Conservation (phyloP, 306 rosid species). For the Abrus pulchellus region DNA sequence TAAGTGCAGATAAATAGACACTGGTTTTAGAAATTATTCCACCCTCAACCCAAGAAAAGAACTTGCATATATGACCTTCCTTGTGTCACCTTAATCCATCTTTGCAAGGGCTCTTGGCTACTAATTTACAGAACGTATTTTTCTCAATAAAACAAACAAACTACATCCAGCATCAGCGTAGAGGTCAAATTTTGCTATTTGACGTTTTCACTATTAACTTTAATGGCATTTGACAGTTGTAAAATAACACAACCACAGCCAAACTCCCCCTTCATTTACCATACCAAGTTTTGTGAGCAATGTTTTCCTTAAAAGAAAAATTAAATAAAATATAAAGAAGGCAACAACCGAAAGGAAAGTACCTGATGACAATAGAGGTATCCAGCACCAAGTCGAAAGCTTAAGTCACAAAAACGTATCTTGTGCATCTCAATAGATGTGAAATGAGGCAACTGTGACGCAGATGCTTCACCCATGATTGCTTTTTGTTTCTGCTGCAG, state of each 20-base stretch:
- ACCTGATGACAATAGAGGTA: slow-evolving; percentile 97
- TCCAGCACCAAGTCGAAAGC: slow-evolving; percentile 85
- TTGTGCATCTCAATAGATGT: slow-evolving; percentile 72
- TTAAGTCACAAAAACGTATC: slow-evolving; percentile 70
- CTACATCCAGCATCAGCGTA: slow-evolving; percentile 26
- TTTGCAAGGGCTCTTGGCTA: slow-evolving; percentile 11
- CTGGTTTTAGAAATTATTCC: slow-evolving; percentile 13
- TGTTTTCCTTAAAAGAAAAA: slow-evolving; percentile 1
- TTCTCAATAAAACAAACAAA: slow-evolving; percentile 18
- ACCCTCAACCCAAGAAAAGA: background rate
- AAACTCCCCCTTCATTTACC: slow-evolving; percentile 1
- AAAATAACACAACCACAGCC: slow-evolving; percentile 12
- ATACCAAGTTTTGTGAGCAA: slow-evolving; percentile 15
- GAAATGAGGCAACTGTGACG: slow-evolving; percentile 65
- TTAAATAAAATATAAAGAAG: background rate
- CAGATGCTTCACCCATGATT: slow-evolving; percentile 67
- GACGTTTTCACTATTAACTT: slow-evolving; percentile 15
- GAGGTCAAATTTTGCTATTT: slow-evolving; percentile 11
- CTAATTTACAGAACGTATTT: slow-evolving; percentile 16
- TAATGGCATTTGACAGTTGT: slow-evolving; percentile 8
- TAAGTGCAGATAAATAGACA: background rate
- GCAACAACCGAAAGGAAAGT: slow-evolving; percentile 29
- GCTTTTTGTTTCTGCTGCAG: slow-evolving; percentile 71
- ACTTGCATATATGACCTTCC: background rate
- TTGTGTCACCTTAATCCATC: slow-evolving; percentile 5